Base-by-base conservation (phyloP, 2,329 filamentous ascomycete genomes). In the Hymenotorrendiella dingleyae region DNA sequence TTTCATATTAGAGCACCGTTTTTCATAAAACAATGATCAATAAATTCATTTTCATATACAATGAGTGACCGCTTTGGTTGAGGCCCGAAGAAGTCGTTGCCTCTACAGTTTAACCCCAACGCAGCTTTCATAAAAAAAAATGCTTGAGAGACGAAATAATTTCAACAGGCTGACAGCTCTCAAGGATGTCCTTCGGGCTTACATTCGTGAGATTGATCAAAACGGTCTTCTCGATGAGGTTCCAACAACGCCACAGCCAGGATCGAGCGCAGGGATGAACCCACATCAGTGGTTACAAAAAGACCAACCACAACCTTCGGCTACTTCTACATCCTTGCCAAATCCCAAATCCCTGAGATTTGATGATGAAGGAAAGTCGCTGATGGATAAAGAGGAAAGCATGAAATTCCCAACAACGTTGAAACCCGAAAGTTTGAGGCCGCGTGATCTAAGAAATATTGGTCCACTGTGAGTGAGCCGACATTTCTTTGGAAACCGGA, bases 161-260 rank as follows among this genome's bases (percentile, higher is more conserved):
- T n/a, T n/a, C n/a, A n/a, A n/a, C n/a, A n/a, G n/a, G n/a, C n/a
- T n/a, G n/a, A n/a, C n/a, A n/a, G n/a, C n/a, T n/a, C 33, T 39
- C 30, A 33, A 81, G 78, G 74, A 79, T 50, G 67, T 79, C 8
- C 61, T 80, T 19, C 68, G 75, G 47, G 75, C 77, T 16, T 80
- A 82, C 54, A 78, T 82, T 30, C 73, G 74, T 26, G 72, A 78
- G 54, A 68, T 81, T 47, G 73, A 78, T 48, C 69, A 74, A 29
- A 65, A 74, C 42, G 72, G 74, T 1, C 64, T 79, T 8, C 64
- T 80, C n/a, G 71, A 73, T 49, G 64, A 66, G 26, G 63, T 66
- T 40, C 62, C 61, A 42, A 54, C 55, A 56, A 55, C n/a, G 41
- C 54, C 56, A 35, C 55, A 56, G 9, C 47, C 46, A 20, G 50